Evolutionary conservation across 352 stramenopile species (phyloP).

Genomic region (Pelagophyceae sp.): DNA sequence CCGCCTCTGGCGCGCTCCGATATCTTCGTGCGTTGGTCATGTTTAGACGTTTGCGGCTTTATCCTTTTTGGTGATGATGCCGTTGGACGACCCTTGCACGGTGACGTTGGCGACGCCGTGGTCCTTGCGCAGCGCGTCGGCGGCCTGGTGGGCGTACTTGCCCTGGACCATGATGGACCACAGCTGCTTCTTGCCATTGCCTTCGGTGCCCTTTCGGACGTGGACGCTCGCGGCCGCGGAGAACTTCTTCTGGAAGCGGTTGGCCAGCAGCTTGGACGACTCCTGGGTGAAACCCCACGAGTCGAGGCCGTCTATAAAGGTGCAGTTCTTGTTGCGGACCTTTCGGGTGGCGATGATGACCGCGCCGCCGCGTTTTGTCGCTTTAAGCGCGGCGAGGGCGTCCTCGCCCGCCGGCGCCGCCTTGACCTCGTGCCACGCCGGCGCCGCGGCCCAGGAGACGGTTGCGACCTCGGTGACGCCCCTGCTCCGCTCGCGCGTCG

Average conservation of each 20-base stretch:
- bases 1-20: no score
- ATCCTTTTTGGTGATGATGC: slow-evolving; percentile 14
- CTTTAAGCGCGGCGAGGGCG: not conserved
- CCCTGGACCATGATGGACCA: slow-evolving; percentile 19
- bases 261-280: not conserved
- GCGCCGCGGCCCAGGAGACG: not conserved
- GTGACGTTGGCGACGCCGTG: not conserved
- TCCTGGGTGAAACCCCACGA: slow-evolving; percentile 3
- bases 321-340: slow-evolving; percentile 21
- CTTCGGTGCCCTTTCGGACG: not conserved
- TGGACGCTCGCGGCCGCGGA: not conserved
- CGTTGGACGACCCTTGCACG: not conserved
- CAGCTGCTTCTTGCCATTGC: not conserved
- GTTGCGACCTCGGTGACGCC: not conserved
- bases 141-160: slow-evolving; percentile 16
- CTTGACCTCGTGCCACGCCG: not conserved
- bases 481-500: not conserved
- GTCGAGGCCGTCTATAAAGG: slow-evolving; percentile 16
- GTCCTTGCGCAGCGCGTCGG: not conserved
- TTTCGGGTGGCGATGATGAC: not conserved
- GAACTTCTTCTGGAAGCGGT: not conserved
- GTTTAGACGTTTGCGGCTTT: not conserved
- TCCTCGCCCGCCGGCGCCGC: not conserved
- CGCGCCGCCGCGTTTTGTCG: not conserved
- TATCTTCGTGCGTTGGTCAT: no score